Percentiles rank a stretch among this genome's conserved stretches.
Conservation (phyloP, 2,329 filamentous ascomycete species). For the Epichloe gansuensis region DNA sequence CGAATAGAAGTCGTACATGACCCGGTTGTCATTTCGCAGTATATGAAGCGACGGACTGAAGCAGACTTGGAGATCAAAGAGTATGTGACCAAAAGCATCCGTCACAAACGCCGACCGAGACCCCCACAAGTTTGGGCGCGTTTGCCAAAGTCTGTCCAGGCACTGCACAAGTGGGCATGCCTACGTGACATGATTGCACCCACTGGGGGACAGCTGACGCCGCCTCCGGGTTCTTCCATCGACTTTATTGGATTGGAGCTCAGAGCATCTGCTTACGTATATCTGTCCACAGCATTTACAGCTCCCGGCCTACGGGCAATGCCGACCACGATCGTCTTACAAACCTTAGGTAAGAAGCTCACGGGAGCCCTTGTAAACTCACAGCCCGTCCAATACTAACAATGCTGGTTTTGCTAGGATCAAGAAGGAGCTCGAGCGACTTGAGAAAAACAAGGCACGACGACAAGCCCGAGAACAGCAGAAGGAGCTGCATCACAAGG, state of each 20-base stretch:
- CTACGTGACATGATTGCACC: constrained; percentile 7
- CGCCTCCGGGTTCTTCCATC: constrained; percentile 15
- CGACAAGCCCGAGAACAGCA: constrained; percentile 82
- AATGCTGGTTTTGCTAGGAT: constrained; percentile 17
- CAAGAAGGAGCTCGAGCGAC: constrained; percentile 58
- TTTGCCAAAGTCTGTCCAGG: constrained; percentile 9
- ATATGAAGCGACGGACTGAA: constrained; percentile 64
- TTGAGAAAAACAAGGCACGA: constrained; percentile 84
- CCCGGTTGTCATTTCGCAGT: constrained; percentile 76
- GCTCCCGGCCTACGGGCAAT: constrained; percentile 35
- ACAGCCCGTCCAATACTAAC: not conserved
- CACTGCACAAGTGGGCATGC: constrained; percentile 11
- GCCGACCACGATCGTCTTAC: constrained; percentile 38
- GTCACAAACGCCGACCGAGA: constrained; percentile 1
- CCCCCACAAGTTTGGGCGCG: constrained; percentile 9
- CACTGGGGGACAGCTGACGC: constrained; percentile 12
- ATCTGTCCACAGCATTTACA: constrained; percentile 34
- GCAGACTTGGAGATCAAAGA: constrained; percentile 60
- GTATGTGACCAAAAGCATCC: constrained; percentile 33
- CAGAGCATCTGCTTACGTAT: constrained; percentile 25
- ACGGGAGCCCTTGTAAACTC: not conserved
- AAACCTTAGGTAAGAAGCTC: constrained; percentile 23
- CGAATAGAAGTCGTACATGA: constrained; percentile 63
- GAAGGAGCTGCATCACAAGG: constrained; percentile 50
- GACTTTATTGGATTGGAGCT: constrained; percentile 23